Evolutionary conservation across 2,329 filamentous ascomycete species (phyloP).

Genomic region (Hypoxylon sp.): DNA sequence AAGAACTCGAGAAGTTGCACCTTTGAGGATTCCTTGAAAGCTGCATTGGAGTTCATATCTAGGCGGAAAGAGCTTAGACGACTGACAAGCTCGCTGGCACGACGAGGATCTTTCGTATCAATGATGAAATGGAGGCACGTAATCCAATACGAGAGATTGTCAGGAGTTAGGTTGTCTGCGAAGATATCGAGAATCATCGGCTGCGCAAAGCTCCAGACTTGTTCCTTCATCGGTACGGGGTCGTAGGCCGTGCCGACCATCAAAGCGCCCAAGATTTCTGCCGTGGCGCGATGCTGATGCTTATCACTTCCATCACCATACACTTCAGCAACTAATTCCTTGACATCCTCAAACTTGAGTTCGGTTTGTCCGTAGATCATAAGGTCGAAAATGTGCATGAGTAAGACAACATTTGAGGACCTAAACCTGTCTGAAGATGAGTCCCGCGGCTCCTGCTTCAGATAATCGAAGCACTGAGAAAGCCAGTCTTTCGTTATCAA

Average conservation of each 20-base stretch:
- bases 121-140: conserved; percentile 92
- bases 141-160: conserved; percentile 95
- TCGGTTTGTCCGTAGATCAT: conserved; percentile 84
- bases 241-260: conserved; percentile 86
- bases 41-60: conserved; percentile 95
- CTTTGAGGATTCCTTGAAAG: conserved; percentile 98
- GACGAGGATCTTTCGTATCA: conserved; percentile 89
- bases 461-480: conserved; percentile 86
- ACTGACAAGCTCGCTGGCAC: conserved; percentile 87
- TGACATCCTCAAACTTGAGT: conserved; percentile 88
- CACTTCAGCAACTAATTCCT: conserved; percentile 81
- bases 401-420: conserved; percentile 86
- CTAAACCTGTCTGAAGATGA: conserved; percentile 86
- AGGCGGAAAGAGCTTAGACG: conserved; percentile 87
- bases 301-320: conserved; percentile 97
- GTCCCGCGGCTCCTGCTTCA: conserved; percentile 97
- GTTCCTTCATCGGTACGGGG: conserved; percentile 78
- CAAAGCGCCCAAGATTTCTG: conserved; percentile 91
- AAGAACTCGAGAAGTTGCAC: conserved; percentile 91
- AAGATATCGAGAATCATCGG: conserved; percentile 90
- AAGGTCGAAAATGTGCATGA: conserved; percentile 92
- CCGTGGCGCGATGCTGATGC: conserved; percentile 95
- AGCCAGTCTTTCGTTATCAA: conserved; percentile 90
- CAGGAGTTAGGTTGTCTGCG: conserved; percentile 91
- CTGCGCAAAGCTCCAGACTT: conserved; percentile 90